A percentile compares a stretch with the other conserved stretches of the same genome.
Evolutionary conservation across 805 yeast genomes (phyloP).

Genomic region (Wickerhamiella azyma): DNA sequence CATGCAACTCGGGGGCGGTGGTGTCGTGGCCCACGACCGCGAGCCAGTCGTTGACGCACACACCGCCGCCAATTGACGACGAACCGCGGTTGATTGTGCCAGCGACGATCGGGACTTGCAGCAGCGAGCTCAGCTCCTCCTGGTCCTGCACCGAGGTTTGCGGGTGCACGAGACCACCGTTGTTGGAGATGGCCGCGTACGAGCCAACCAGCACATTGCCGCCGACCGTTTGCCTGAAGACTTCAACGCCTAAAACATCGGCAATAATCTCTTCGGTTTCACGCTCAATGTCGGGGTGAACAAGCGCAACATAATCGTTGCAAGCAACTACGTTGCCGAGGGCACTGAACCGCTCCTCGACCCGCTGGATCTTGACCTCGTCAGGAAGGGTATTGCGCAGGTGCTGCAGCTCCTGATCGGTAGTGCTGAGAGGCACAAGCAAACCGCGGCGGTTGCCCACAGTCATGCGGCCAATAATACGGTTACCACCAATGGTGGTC

Average conservation of each 20-base stretch:
- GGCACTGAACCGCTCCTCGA: conserved; percentile 94
- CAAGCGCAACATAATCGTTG: conserved; percentile 96
- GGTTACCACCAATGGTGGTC: conserved; percentile 95
- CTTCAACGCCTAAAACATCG: conserved; percentile 96
- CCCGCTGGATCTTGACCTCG: conserved; percentile 87
- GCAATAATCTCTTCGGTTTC: conserved; percentile 98
- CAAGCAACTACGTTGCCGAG: conserved; percentile 96
- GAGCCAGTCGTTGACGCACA: conserved; percentile 97
- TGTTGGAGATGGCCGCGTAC: conserved; percentile 86
- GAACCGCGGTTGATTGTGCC: conserved; percentile 98
- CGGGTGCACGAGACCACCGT: conserved; percentile 97
- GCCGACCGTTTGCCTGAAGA: conserved; percentile 96
- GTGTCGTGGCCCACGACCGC: conserved; percentile 96
- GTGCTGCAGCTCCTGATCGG: conserved; percentile 97
- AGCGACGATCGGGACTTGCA: conserved; percentile 96
- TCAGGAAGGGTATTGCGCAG: conserved; percentile 94
- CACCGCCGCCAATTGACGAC: conserved; percentile 94
- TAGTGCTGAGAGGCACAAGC: conserved; percentile 92
- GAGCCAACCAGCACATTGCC: conserved; percentile 97
- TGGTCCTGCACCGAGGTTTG: conserved; percentile 95
- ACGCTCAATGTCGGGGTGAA: conserved; percentile 97
- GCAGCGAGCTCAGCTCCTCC: conserved; percentile 87
- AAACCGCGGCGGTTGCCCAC: conserved; percentile 98
- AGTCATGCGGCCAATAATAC: conserved; percentile 95
- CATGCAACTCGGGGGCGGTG: conserved; percentile 96